These are phyloP conservation scores for Corynascus novoguineensis DNA, from an alignment of 495 filamentous ascomycete species.

Conservation along the genomic window DNA sequence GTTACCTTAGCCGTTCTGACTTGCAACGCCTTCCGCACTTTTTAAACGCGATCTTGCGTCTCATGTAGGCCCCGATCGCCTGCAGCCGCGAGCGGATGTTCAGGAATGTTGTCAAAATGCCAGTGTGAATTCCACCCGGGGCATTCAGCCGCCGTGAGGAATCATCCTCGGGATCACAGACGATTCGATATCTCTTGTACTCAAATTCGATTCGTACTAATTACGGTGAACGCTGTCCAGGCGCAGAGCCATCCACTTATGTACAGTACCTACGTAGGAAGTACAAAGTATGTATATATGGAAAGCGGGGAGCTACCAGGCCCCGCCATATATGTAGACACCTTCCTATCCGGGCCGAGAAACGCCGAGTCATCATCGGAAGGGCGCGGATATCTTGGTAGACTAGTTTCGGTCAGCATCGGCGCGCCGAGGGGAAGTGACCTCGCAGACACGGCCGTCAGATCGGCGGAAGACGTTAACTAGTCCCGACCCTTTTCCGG, in stretches of 20 bases:
- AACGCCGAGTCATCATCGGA: neutral
- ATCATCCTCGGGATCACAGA: too few species aligned
- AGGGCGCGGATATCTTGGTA: neutral
- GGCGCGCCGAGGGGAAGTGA: slow-evolving; percentile 5
- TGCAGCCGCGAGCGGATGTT: slow-evolving; percentile 8
- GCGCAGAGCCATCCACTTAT: too few species aligned
- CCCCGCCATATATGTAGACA: too few species aligned
- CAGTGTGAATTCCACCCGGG: neutral
- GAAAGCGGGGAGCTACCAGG: too few species aligned
- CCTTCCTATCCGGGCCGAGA: neutral
- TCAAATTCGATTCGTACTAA: too few species aligned
- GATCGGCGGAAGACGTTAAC: too few species aligned
- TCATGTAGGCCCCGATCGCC: slow-evolving; percentile 9
- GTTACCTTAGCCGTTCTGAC: neutral
- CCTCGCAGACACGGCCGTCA: neutral
- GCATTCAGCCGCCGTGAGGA: neutral
- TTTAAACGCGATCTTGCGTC: slow-evolving; percentile 12
- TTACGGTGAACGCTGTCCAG: too few species aligned
- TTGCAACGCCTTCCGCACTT: neutral
- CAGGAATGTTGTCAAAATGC: too few species aligned
- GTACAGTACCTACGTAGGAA: too few species aligned
- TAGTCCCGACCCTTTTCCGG: too few species aligned
- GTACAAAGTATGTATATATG: neutral
- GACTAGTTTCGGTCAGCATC: neutral
- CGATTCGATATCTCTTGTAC: too few species aligned